Conservation (phyloP, 352 stramenopile species). For the Phytopythium litorale region DNA sequence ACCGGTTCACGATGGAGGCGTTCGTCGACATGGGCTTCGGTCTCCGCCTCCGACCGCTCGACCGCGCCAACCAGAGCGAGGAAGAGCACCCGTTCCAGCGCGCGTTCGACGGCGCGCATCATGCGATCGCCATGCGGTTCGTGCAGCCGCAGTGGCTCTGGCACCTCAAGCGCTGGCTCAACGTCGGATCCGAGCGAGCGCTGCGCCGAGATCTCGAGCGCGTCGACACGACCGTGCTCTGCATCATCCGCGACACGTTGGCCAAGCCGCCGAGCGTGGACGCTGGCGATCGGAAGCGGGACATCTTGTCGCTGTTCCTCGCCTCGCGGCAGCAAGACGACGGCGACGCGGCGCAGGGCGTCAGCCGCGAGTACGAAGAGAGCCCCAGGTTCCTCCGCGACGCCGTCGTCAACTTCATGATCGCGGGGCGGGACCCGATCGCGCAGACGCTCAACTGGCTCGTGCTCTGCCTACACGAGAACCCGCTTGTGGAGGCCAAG, state of each 20-base stretch:
- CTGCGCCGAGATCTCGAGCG: conserved; percentile 11
- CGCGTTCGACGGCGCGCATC: conserved; percentile 8
- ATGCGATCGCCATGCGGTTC: neutral
- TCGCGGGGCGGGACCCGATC: conserved; percentile 3
- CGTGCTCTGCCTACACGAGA: conserved; percentile 20
- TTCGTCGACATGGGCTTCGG: conserved; percentile 19
- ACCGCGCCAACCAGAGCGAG: conserved; percentile 9
- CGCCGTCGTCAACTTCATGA: neutral
- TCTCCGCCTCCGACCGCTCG: conserved; percentile 25
- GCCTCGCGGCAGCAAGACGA: neutral
- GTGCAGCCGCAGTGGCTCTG: conserved; percentile 7
- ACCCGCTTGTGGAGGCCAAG: conserved; percentile 20
- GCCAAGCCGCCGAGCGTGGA: neutral
- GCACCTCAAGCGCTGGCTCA: conserved; percentile 13
- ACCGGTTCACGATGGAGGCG: conserved; percentile 35
- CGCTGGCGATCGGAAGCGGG: neutral
- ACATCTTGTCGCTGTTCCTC: conserved; percentile 7
- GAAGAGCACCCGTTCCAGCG: conserved; percentile 20
- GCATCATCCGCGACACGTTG: neutral
- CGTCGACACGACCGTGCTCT: conserved; percentile 13
- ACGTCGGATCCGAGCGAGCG: conserved; percentile 23
- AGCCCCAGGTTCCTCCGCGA: conserved; percentile 13
- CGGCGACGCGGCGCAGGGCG: neutral
- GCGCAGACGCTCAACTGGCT: conserved; percentile 13
- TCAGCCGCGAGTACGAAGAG: neutral